A percentile compares a stretch with the other conserved stretches of the same genome.
Conservation (phyloP, 768 basidiomycete species). For the Termitomyces titanicus region DNA sequence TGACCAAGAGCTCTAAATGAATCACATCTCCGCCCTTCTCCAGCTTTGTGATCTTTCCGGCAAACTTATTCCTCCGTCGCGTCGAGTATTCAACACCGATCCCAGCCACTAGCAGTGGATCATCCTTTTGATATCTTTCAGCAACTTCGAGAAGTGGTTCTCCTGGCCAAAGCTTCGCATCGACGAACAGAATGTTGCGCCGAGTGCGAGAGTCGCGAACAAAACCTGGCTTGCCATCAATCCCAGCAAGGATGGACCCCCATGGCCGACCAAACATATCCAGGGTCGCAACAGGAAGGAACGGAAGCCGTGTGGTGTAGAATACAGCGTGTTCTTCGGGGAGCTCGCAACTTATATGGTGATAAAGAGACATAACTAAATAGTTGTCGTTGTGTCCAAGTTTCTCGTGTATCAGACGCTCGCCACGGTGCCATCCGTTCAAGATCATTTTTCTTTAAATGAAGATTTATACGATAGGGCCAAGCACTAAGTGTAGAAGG, state of each 20-base stretch:
- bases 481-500: background rate
- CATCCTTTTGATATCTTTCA: slow-evolving; percentile 6
- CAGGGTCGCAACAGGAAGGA: slow-evolving; percentile 54
- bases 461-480: background rate
- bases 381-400: slow-evolving; percentile 38
- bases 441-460: slow-evolving; percentile 21
- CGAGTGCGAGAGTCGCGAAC: slow-evolving; percentile 28
- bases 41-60: slow-evolving; percentile 39
- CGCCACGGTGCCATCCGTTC: slow-evolving; percentile 50
- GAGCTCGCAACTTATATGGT: slow-evolving; percentile 41
- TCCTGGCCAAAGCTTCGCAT: slow-evolving; percentile 45
- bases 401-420: slow-evolving; percentile 45
- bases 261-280: slow-evolving; percentile 52
- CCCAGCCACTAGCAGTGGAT: slow-evolving; percentile 42
- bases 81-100: slow-evolving; percentile 58
- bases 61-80: slow-evolving; percentile 60
- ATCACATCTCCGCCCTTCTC: slow-evolving; percentile 24
- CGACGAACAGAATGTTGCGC: slow-evolving; percentile 34
- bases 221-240: slow-evolving; percentile 44
- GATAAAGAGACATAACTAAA: slow-evolving; percentile 29
- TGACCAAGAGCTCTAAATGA: slow-evolving; percentile 40
- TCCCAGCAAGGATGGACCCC: slow-evolving; percentile 50
- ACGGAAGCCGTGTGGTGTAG: slow-evolving; percentile 45
- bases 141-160: slow-evolving; percentile 48
- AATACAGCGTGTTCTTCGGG: slow-evolving; percentile 47